Evolutionary conservation across 805 yeast genomes (phyloP), one percentile per base, ranked within the genome.

Genomic region (Kazachstania kunashirensis): DNA sequence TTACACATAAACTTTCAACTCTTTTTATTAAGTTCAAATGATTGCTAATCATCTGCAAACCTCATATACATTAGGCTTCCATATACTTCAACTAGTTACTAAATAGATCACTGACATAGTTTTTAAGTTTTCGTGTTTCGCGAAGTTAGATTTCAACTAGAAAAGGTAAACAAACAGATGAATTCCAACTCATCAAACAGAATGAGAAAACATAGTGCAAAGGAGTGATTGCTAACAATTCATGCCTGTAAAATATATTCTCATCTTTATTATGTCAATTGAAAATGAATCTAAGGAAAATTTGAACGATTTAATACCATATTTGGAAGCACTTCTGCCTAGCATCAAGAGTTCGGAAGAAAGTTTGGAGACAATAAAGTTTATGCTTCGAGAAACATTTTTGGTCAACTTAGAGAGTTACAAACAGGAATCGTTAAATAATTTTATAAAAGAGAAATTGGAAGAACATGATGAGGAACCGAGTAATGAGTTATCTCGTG

Each of bases 1-100:
- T 39, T 34, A 29, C 26, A 38, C 34, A 30, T 33, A 36, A 29
- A 37, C n/a, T 36, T 20, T 33, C 26, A 21, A 23, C 24, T 28
- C 24, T 34, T 34, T 31, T 20, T 29, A 37, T 28, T 27, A 37
- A 37, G 23, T 33, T 33, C 14, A 26, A 21, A 26, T 21, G 10
- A 21, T 8, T 21, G 24, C 11, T 7, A 21, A n/a, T n/a, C n/a
- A n/a, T n/a, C n/a, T n/a, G n/a, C n/a, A n/a, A n/a, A n/a, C n/a
- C n/a, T n/a, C n/a, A n/a, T n/a, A n/a, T n/a, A n/a, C n/a, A n/a
- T n/a, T n/a, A n/a, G n/a, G n/a, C n/a, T n/a, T n/a, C n/a, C n/a
- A n/a, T n/a, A n/a, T n/a, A n/a, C n/a, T n/a, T n/a, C n/a, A n/a
- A n/a, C n/a, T n/a, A n/a, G n/a, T n/a, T n/a, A n/a, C n/a, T n/a